Percentiles rank a stretch among this genome's conserved stretches.
phyloP scores from a whole-genome alignment of 163 green algal species.

The Scenedesmus sp. region DNA sequence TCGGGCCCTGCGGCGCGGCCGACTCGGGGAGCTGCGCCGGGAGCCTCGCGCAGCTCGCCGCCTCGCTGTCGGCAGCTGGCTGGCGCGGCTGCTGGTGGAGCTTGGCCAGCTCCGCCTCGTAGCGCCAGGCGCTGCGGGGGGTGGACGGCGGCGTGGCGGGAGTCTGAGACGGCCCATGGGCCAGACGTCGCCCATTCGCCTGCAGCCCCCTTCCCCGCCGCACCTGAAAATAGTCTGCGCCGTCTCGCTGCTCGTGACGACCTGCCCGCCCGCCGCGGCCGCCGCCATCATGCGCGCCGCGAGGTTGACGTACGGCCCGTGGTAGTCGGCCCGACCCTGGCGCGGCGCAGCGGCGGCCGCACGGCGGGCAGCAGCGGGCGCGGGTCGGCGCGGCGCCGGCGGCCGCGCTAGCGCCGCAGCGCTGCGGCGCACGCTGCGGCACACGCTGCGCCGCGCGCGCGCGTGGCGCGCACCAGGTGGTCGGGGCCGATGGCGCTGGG shows the following conservation, averaged over 20 bases:
- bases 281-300: slow-evolving; percentile 57
- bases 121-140: slow-evolving; percentile 24
- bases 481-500: slow-evolving; percentile 56
- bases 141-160: not conserved
- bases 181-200: too few relatives aligned
- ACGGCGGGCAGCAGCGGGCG: too few relatives aligned
- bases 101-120: slow-evolving; percentile 31
- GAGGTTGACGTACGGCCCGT: slow-evolving; percentile 63
- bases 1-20: too few relatives aligned
- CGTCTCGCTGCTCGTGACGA: slow-evolving; percentile 32
- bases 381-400: too few relatives aligned
- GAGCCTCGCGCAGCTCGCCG: too few relatives aligned
- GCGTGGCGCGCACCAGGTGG: slow-evolving; percentile 56
- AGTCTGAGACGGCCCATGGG: not conserved
- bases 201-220: too few relatives aligned
- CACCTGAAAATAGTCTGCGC: slow-evolving; percentile 27
- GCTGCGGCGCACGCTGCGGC: too few relatives aligned
- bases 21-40: too few relatives aligned
- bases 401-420: not conserved
- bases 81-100: too few relatives aligned
- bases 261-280: slow-evolving; percentile 38
- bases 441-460: too few relatives aligned
- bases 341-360: too few relatives aligned
- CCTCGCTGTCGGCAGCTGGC: too few relatives aligned
- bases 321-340: slow-evolving; percentile 59